Evolutionary conservation across 495 filamentous ascomycete genomes (phyloP).

Genomic region (Lasiosphaeria hispida): DNA sequence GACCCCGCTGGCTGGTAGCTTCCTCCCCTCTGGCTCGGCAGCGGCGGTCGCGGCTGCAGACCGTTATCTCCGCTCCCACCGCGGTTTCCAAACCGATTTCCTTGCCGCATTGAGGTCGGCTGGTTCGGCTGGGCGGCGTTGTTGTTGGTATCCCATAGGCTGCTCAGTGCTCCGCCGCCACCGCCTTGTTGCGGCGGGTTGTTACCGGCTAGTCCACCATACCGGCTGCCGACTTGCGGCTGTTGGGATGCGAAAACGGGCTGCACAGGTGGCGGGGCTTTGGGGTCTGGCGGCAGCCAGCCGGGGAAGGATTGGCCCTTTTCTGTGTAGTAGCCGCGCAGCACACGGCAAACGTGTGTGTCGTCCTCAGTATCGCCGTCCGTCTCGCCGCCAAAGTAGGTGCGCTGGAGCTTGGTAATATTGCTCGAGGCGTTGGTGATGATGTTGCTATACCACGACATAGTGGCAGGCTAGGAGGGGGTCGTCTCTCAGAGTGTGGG

Average conservation of each 20-base stretch:
- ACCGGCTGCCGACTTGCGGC: slow-evolving; percentile 48
- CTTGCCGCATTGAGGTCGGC: slow-evolving; percentile 50
- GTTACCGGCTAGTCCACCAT: slow-evolving; percentile 41
- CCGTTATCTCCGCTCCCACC: slow-evolving; percentile 4
- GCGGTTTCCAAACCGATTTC: slow-evolving; percentile 29
- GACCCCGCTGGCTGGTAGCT: slow-evolving; percentile 63
- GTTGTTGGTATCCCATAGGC: slow-evolving; percentile 75
- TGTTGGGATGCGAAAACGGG: slow-evolving; percentile 47
- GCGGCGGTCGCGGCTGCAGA: slow-evolving; percentile 21
- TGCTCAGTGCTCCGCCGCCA: slow-evolving; percentile 52
- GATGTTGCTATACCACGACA: slow-evolving; percentile 73
- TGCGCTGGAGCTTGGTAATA: slow-evolving; percentile 76
- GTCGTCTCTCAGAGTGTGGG: background rate
- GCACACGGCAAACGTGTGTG: slow-evolving; percentile 89
- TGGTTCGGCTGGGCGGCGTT: slow-evolving; percentile 41
- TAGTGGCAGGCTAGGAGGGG: background rate
- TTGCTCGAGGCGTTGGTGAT: slow-evolving; percentile 76
- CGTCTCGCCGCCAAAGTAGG: slow-evolving; percentile 71
- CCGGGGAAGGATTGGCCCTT: slow-evolving; percentile 77
- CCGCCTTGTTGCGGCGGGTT: slow-evolving; percentile 32
- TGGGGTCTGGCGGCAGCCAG: slow-evolving; percentile 89
- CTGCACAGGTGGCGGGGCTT: slow-evolving; percentile 55
- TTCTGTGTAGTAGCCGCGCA: slow-evolving; percentile 92
- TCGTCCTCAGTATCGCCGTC: slow-evolving; percentile 94
- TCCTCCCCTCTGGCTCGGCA: slow-evolving; percentile 68